Base-by-base conservation (phyloP, 306 rosid species). In the Vachellia collinsii region DNA sequence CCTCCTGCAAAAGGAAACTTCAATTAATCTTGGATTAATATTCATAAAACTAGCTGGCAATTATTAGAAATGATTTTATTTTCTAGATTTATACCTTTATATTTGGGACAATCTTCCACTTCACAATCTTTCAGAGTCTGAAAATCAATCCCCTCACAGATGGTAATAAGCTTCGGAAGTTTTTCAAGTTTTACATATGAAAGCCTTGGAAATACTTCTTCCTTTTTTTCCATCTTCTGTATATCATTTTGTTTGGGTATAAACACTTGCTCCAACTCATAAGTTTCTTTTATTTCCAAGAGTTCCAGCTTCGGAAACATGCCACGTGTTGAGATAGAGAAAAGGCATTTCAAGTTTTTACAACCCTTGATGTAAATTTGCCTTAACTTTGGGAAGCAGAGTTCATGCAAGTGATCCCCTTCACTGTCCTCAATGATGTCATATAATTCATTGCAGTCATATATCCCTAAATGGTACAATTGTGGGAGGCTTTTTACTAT, bases 181-280 rank as follows among this genome's bases (percentile, higher is more conserved):
- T 19, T 39, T 4, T 0, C 19, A 3, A 66, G 48, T 17, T 0
- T 4, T 7, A 53, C 0, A 0, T 0, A 0, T 16, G 25, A 53
- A 0, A 53, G 23, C 4, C 0, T 53, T 19, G 61, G 25, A 53
- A 53, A 53, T 3, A 19, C 11, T 6, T 19, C 16, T 16, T 11
- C 22, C n/a, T 4, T 48, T 16, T 0, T 8, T 3, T 3, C 23
- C 61, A 19, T 53, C 11, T 53, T 66, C 29, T 9, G 16, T 3
- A n/a, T 66, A 39, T 39, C 16, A 39, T 19, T 7, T 19, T 38
- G 25, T 38, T 38, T 43, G 48, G 14, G 11, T 8, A 0, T 66
- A 11, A 66, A 66, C 17, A 39, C 29, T 7, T 39, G 3, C 72
- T 66, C 72, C 0, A 66, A 7, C 48, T 38, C 14, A 6, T 7